Conservation (phyloP, 1,284 basidiomycete genomes). For the Cutaneotrichosporon arboriforme region DNA sequence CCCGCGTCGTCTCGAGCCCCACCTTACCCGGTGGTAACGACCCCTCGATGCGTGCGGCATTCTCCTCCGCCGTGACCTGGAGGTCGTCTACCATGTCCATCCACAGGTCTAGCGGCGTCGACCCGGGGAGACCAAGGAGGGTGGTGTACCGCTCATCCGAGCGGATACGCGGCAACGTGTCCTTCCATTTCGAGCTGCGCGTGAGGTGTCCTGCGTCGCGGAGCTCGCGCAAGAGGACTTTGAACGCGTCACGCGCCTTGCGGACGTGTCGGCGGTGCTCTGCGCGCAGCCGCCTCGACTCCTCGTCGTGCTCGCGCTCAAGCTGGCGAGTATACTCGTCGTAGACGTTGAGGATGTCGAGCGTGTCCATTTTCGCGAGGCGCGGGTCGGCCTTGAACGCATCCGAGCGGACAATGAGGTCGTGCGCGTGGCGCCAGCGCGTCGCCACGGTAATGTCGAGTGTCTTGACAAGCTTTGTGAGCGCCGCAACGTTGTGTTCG, state of each 20-base stretch:
- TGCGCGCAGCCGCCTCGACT: conserved; percentile 67
- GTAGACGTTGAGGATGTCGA: conserved; percentile 84
- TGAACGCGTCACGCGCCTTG: conserved; percentile 83
- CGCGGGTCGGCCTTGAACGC: conserved; percentile 70
- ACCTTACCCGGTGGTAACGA: conserved; percentile 39
- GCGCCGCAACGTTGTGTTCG: conserved; percentile 66
- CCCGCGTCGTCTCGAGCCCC: conserved; percentile 46
- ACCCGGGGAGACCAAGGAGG: conserved; percentile 85
- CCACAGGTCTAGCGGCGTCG: conserved; percentile 89
- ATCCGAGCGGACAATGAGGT: conserved; percentile 65
- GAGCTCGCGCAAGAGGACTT: conserved; percentile 67
- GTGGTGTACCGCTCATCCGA: conserved; percentile 74
- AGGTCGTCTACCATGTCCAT: conserved; percentile 88
- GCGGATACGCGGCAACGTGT: conserved; percentile 69
- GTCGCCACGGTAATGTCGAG: conserved; percentile 82
- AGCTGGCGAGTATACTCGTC: conserved; percentile 83
- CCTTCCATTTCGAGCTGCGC: conserved; percentile 84
- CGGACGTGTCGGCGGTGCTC: conserved; percentile 75
- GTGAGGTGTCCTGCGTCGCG: conserved; percentile 64
- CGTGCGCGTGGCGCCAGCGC: conserved; percentile 76
- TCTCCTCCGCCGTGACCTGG: conserved; percentile 74
- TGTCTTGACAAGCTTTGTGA: conserved; percentile 70
- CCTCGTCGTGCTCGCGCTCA: conserved; percentile 81
- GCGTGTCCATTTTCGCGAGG: conserved; percentile 70
- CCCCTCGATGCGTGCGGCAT: conserved; percentile 57